Conservation (phyloP, 2,329 filamentous ascomycete species). For the Dendryphion nanum region DNA sequence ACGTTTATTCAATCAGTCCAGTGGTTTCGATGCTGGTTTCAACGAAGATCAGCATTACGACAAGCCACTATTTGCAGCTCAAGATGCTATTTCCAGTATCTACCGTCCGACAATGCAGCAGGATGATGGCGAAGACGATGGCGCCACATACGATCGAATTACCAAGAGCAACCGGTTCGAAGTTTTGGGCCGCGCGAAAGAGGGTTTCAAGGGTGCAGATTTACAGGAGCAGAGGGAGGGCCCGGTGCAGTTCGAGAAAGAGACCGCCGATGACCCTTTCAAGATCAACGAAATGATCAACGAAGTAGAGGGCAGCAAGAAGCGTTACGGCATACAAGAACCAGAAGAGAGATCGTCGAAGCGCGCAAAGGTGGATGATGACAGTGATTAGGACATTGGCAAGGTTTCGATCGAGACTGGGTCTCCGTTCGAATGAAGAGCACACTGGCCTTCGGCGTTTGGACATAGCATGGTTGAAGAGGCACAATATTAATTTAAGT, state of each 20-base stretch:
- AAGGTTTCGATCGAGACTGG: too few relatives aligned
- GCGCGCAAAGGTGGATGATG: slow-evolving; percentile 75
- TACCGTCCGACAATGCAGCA: slow-evolving; percentile 76
- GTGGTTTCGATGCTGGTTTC: slow-evolving; percentile 86
- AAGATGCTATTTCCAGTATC: slow-evolving; percentile 91
- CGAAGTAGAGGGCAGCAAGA: slow-evolving; percentile 65
- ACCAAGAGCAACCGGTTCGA: slow-evolving; percentile 85
- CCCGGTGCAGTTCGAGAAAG: slow-evolving; percentile 95
- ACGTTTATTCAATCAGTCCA: slow-evolving; percentile 88
- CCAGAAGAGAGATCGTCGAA: slow-evolving; percentile 55
- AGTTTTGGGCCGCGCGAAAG: slow-evolving; percentile 74
- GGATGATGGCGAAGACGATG: slow-evolving; percentile 74
- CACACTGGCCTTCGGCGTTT: too few relatives aligned
- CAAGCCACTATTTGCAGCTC: slow-evolving; percentile 92
- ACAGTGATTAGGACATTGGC: slow-evolving; percentile 47
- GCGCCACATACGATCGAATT: slow-evolving; percentile 81
- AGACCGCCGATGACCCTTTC: slow-evolving; percentile 80
- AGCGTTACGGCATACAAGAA: slow-evolving; percentile 75
- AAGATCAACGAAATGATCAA: slow-evolving; percentile 92
- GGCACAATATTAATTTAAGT: too few relatives aligned
- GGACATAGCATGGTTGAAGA: too few relatives aligned
- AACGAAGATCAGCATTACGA: slow-evolving; percentile 98
- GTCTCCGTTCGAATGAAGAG: too few relatives aligned
- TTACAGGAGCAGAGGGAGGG: slow-evolving; percentile 84
- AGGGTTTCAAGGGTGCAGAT: slow-evolving; percentile 84